Evolutionary conservation across 345 rosid species (phyloP), one percentile per base, ranked within the genome.

Genomic region (Acer campestre): DNA sequence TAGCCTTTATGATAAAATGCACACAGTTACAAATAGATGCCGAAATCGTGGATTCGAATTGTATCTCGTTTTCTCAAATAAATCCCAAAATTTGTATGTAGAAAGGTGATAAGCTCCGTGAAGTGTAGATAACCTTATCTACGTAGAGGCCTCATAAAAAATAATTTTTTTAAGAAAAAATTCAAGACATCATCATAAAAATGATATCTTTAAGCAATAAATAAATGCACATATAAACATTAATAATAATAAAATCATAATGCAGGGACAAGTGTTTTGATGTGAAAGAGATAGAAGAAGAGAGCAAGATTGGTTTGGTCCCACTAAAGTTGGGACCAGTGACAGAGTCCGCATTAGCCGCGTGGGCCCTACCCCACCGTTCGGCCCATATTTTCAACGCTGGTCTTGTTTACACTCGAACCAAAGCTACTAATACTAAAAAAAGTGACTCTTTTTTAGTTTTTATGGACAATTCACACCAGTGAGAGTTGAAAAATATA

Each of bases 341-440:
- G 17, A 66, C 68, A 72, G 59, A 22, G 13, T 7, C 49, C 49
- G 13, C 42, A 76, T 73, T 51, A 18, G 76, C 69, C 12, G 73
- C 38, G 80, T 79, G 71, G 81, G 59, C 71, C 83, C 84, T 44
- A 23, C 77, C 25, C 23, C 71, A 64, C 81, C 61, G 73, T 61
- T 64, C 20, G 75, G 77, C 73, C 75, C 78, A 20, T 68, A 22
- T 31, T 68, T 64, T 16, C 38, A 67, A 48, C 69, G 0, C 56
- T 35, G 23, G 70, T 51, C 78, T 59, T 59, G 40, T 63, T 20
- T 11, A 35, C 16, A 44, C 40, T 75, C 62, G 71, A 73, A 81
- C 80, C 70, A 55, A 2, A 38, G 18, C 9, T 22, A 14, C 0
- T 51, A 10, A 6, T n/a, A n/a, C n/a, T n/a, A 71, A 55, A 81